phyloP scores from a whole-genome alignment of 106 monocot genomes.

The Dendrobium catenatum region DNA sequence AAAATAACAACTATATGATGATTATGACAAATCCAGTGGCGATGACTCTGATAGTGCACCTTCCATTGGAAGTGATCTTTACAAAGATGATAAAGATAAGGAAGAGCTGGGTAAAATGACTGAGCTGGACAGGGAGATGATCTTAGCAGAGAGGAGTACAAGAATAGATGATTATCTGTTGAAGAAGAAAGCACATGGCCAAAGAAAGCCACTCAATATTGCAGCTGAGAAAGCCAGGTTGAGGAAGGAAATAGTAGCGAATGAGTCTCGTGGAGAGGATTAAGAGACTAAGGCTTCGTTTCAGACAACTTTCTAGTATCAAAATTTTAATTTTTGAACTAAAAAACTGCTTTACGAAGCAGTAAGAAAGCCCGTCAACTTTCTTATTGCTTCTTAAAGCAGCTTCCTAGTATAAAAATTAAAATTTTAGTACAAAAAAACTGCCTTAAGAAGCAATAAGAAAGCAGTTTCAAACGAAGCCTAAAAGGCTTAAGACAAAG shows the following conservation, averaged over 20 bases:
- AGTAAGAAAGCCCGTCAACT: no score
- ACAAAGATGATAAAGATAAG: constrained; percentile 65
- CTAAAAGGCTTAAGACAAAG: constrained; percentile 29
- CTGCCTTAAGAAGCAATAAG: no score
- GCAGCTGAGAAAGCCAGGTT: constrained; percentile 58
- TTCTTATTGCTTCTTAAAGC: no score
- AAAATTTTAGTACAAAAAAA: no score
- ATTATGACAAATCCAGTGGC: not conserved
- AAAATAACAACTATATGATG: constrained; percentile 12
- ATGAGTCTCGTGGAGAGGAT: constrained; percentile 43
- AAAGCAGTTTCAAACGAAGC: no score
- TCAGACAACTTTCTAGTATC: no score
- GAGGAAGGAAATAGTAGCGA: constrained; percentile 70
- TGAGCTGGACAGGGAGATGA: constrained; percentile 67
- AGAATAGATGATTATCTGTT: constrained; percentile 43
- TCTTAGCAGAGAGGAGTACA: constrained; percentile 47
- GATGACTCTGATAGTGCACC: constrained; percentile 53
- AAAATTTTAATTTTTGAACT: no score
- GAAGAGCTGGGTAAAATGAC: constrained; percentile 45
- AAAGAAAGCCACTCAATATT: constrained; percentile 51
- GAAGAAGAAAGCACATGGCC: constrained; percentile 40
- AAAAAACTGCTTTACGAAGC: no score
- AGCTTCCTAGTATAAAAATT: no score
- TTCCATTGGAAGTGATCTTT: constrained; percentile 65
- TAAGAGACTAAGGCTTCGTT: constrained; percentile 25